Base-by-base conservation (phyloP, 495 filamentous ascomycete genomes). In the Cryomyces antarcticus region DNA sequence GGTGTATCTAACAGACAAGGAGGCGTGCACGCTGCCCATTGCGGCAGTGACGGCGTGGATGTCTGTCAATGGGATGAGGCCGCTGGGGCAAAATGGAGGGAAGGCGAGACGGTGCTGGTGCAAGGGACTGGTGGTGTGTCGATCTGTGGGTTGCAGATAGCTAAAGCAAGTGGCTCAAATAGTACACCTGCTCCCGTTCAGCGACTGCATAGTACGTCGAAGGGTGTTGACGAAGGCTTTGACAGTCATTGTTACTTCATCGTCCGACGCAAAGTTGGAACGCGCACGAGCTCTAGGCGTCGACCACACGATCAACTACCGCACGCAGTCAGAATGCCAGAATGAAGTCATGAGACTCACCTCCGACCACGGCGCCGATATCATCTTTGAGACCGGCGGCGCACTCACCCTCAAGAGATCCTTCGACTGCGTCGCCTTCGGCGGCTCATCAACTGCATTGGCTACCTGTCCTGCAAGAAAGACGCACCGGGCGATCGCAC, bases 331-430 rank as follows among this genome's bases (percentile, higher is more conserved):
- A n/a, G 50, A 60, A 11, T 70, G 67, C 66, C 55, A 66, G 28
- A 42, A 52, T 6, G 55, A 51, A 39, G 65, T 66, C 0, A 38
- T 67, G 46, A 46, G 51, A 11, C 13, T 58, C 5, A 68, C 66
- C 5, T 30, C 43, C 10, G 51, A 48, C 28, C 42, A 56, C 7
- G 65, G 65, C 31, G 65, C 57, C 0, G 63, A 69, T 45, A 55
- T 67, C 37, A 63, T 73, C 30, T 52, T 73, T 31, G 69, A 73
- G 46, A 60, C 64, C 44, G 69, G 67, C 1, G 69, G 68, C 6
- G 59, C 62, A 28, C 40, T 52, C 11, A 72, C 68, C 5, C 65
- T 72, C 42, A 55, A 59, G 28, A 49, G 48, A 31, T 27, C 10
- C 9, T 52, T 52, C 47, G 49, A 52, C 9, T 46, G 46, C 29